A percentile compares a stretch with the other conserved stretches of the same genome.
Conservation (phyloP, 306 rosid genomes). For the Rubus idaeus region DNA sequence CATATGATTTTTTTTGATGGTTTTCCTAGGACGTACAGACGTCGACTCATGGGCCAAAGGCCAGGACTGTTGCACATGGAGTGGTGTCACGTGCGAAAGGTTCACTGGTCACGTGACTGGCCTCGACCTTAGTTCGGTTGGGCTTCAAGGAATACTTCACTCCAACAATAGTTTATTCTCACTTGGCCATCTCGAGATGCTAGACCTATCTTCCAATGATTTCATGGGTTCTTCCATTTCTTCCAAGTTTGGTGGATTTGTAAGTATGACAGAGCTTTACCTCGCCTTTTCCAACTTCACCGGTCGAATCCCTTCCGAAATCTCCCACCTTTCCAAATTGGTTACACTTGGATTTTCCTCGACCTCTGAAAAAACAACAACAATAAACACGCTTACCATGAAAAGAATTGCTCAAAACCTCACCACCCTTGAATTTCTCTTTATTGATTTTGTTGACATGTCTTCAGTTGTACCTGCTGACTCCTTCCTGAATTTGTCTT, state of each 20-base stretch:
- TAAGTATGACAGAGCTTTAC: neutral
- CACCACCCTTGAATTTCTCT: neutral
- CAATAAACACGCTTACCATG: neutral
- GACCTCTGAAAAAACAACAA: neutral
- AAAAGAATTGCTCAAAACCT: neutral
- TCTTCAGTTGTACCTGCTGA: neutral
- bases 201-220: neutral
- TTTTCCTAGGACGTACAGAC: neutral
- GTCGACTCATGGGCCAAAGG: neutral
- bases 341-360: neutral
- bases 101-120: conserved; percentile 5
- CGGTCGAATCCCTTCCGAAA: neutral
- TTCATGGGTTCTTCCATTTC: conserved; percentile 8
- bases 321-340: conserved; percentile 16
- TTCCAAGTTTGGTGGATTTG: conserved; percentile 8
- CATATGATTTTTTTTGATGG: too few species aligned
- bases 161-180: neutral
- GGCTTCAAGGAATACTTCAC: conserved; percentile 14
- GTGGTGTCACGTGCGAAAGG: conserved; percentile 21
- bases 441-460: neutral
- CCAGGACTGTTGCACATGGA: conserved; percentile 8
- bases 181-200: neutral
- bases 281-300: neutral
- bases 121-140: neutral
- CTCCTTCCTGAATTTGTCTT: conserved; percentile 12